These are phyloP conservation scores for Talaromyces rugulosus DNA, from an alignment of 2,329 filamentous ascomycete species.

Conservation along the genomic window DNA sequence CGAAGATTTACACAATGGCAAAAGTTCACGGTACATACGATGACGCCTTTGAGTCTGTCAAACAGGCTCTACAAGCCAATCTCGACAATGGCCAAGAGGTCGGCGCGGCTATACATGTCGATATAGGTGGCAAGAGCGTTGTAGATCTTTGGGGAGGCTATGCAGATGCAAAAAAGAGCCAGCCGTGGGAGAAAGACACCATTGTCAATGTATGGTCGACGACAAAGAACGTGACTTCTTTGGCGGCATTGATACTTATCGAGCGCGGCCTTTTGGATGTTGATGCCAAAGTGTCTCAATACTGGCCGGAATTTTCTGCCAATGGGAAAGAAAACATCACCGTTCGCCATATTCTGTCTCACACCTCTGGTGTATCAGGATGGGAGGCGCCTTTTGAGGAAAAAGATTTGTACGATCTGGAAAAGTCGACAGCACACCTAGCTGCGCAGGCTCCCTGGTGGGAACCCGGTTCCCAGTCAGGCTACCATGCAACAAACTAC, in stretches of 20 bases:
- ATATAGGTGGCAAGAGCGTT: conserved; percentile 38
- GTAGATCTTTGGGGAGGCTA: conserved; percentile 46
- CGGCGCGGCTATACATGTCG: conserved; percentile 44
- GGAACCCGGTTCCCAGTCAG: conserved; percentile 40
- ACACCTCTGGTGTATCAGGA: conserved; percentile 33
- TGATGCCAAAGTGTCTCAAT: conserved; percentile 35
- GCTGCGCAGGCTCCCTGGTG: conserved; percentile 42
- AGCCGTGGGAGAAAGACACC: conserved; percentile 39
- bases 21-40: conserved; percentile 35
- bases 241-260: conserved; percentile 38
- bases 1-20: conserved; percentile 16
- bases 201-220: conserved; percentile 39
- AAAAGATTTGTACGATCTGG: conserved; percentile 32
- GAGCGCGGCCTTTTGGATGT: conserved; percentile 36
- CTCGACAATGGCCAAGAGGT: conserved; percentile 39
- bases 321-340: conserved; percentile 40
- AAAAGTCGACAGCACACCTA: conserved; percentile 29
- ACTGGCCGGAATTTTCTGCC: conserved; percentile 46
- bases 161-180: conserved; percentile 24
- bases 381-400: conserved; percentile 30
- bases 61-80: conserved; percentile 29
- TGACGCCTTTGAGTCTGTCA: conserved; percentile 32
- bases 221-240: conserved; percentile 36
- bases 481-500: conserved; percentile 40
- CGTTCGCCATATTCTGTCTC: conserved; percentile 40